Conservation (phyloP, 352 stramenopile genomes). For the Stramenopiles sp. region DNA sequence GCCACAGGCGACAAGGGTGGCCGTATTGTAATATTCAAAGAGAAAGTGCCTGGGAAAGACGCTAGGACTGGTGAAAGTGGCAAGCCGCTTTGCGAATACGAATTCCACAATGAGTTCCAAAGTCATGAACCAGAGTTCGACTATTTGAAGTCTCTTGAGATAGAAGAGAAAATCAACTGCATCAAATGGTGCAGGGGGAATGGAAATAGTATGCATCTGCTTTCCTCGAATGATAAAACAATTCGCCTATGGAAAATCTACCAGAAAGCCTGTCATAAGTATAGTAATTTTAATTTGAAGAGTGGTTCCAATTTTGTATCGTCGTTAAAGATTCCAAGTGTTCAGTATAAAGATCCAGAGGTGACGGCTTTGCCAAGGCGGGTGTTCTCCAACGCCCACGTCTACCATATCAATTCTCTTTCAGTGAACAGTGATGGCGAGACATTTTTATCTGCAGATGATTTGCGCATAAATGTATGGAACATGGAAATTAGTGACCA, state of each 20-base stretch:
- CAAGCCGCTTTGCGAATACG: slow-evolving; percentile 47
- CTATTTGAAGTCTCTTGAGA: slow-evolving; percentile 89
- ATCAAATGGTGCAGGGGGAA: slow-evolving; percentile 76
- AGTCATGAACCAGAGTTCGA: slow-evolving; percentile 91
- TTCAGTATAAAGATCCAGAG: too few species aligned
- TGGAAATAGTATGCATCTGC: slow-evolving; percentile 67
- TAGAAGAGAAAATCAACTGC: slow-evolving; percentile 92
- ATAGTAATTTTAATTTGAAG: too few species aligned
- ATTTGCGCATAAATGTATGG: slow-evolving; percentile 87
- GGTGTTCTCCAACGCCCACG: slow-evolving; percentile 75
- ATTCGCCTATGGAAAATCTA: slow-evolving; percentile 88
- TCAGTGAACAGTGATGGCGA: slow-evolving; percentile 77
- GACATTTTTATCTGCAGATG: slow-evolving; percentile 82
- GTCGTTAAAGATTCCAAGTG: too few species aligned
- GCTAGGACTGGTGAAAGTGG: slow-evolving; percentile 27
- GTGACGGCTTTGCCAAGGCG: slow-evolving; percentile 50
- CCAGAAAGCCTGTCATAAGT: too few species aligned
- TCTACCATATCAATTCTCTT: slow-evolving; percentile 91
- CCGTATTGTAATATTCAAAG: slow-evolving; percentile 62
- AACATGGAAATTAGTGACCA: slow-evolving; percentile 63
- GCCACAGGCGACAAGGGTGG: slow-evolving; percentile 80
- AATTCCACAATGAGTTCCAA: slow-evolving; percentile 68
- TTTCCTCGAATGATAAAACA: slow-evolving; percentile 91
- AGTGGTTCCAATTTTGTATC: too few species aligned
- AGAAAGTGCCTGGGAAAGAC: slow-evolving; percentile 22